These are phyloP conservation scores for Fusarium armeniacum DNA, from an alignment of 2,329 filamentous ascomycete genomes.

Conservation along the genomic window DNA sequence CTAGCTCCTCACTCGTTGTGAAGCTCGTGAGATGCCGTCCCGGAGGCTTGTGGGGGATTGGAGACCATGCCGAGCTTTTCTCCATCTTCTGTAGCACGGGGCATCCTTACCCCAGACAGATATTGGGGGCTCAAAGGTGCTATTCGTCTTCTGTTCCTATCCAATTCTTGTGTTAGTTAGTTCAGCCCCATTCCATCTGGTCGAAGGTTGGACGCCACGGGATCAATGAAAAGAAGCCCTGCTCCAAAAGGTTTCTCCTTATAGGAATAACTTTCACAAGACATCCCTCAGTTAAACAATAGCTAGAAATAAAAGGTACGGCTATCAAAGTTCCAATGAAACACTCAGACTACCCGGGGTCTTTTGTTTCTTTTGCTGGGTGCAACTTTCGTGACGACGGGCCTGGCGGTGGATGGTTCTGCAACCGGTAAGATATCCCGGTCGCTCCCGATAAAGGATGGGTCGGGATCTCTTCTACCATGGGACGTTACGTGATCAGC, in stretches of 20 bases:
- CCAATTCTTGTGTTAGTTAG: not conserved
- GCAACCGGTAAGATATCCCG: conserved; percentile 37
- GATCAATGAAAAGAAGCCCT: conserved; percentile 4
- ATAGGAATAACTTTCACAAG: not conserved
- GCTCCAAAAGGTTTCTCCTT: not conserved
- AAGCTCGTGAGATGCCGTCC: conserved; percentile 33
- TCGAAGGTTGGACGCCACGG: conserved; percentile 6
- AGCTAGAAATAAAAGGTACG: conserved; percentile 11
- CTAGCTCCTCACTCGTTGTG: conserved; percentile 9
- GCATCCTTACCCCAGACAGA: conserved; percentile 26
- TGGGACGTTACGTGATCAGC: conserved; percentile 30
- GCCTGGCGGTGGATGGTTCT: conserved; percentile 13
- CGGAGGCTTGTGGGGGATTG: conserved; percentile 21
- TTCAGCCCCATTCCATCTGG: not conserved
- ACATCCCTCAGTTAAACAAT: not conserved
- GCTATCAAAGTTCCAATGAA: conserved; percentile 3
- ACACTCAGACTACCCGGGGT: not conserved
- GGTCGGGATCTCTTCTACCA: conserved; percentile 18
- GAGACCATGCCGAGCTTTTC: conserved; percentile 20
- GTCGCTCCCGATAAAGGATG: conserved; percentile 31
- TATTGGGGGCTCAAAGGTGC: conserved; percentile 19
- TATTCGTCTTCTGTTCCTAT: not conserved
- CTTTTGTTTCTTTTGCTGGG: conserved; percentile 8
- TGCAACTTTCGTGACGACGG: conserved; percentile 16
- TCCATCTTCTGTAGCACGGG: conserved; percentile 22